These are phyloP conservation scores for Stephanodiscus triporus DNA, from an alignment of 108 stramenopile species.

Conservation along the genomic window DNA sequence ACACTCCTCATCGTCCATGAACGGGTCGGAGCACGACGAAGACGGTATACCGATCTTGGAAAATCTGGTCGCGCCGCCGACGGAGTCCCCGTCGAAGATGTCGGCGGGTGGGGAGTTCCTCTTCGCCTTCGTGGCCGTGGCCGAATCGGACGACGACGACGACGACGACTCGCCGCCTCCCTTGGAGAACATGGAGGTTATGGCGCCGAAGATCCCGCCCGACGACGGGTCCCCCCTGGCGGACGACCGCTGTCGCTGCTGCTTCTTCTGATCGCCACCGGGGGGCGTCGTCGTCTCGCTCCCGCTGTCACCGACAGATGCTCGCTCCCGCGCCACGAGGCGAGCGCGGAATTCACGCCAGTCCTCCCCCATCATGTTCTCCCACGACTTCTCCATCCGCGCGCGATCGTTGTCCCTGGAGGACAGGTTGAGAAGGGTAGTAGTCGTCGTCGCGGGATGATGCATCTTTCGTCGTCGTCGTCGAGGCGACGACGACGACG, in stretches of 20 bases:
- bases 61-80: slow-evolving; percentile 57
- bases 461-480: neutral
- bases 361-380: slow-evolving; percentile 83
- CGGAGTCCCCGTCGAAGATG: slow-evolving; percentile 68
- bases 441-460: neutral
- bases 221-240: slow-evolving; percentile 8
- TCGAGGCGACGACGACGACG: neutral
- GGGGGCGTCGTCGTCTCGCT: slow-evolving; percentile 4
- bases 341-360: slow-evolving; percentile 88
- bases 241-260: neutral
- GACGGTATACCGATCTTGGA: slow-evolving; percentile 21
- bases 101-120: slow-evolving; percentile 18
- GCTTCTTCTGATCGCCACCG: no score
- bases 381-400: slow-evolving; percentile 74
- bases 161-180: slow-evolving; percentile 20
- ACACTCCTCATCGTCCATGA: slow-evolving; percentile 73
- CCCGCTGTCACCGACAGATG: neutral
- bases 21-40: slow-evolving; percentile 62
- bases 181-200: slow-evolving; percentile 71
- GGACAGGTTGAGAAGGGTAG: slow-evolving; percentile 15
- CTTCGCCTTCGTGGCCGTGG: slow-evolving; percentile 5
- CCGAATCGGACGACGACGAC: slow-evolving; percentile 14
- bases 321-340: slow-evolving; percentile 75
- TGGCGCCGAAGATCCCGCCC: slow-evolving; percentile 70
- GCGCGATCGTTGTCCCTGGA: slow-evolving; percentile 78